Conservation (phyloP, 169 alveolate species). For the Cyclospora cayetanensis region DNA sequence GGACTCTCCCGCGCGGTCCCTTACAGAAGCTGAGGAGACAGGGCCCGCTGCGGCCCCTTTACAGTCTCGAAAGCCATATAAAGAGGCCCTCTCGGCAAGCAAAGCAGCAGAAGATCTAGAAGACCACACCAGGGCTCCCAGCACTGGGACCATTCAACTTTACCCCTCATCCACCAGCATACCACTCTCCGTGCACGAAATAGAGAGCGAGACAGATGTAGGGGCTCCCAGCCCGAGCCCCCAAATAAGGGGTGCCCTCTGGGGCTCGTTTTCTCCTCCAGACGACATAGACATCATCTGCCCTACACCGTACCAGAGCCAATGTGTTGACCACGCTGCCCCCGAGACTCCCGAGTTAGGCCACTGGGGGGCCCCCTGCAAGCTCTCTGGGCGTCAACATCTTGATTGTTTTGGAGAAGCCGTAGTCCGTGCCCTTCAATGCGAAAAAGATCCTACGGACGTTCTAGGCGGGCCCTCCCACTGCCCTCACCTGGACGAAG, state of each 20-base stretch:
- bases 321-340: slow-evolving; percentile 18
- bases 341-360: not conserved
- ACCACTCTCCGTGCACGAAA: not conserved
- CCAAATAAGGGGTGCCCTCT: not conserved
- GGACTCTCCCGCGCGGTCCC: not conserved
- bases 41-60: not conserved
- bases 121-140: not conserved
- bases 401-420: not conserved
- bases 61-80: no score
- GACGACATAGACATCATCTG: not conserved
- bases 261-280: not conserved
- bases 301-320: slow-evolving; percentile 32
- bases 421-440: not conserved
- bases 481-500: slow-evolving; percentile 11
- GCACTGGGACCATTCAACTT: not conserved
- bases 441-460: not conserved
- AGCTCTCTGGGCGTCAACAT: not conserved
- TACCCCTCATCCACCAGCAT: not conserved
- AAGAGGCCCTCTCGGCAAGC: not conserved
- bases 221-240: slow-evolving; percentile 53
- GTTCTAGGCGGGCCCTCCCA: not conserved
- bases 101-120: not conserved
- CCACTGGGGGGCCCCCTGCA: slow-evolving; percentile 42
- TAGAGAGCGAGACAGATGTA: slow-evolving; percentile 37
- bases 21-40: not conserved